Evolutionary conservation across 2,329 filamentous ascomycete species (phyloP).

Genomic region (Gremmenia infestans): DNA sequence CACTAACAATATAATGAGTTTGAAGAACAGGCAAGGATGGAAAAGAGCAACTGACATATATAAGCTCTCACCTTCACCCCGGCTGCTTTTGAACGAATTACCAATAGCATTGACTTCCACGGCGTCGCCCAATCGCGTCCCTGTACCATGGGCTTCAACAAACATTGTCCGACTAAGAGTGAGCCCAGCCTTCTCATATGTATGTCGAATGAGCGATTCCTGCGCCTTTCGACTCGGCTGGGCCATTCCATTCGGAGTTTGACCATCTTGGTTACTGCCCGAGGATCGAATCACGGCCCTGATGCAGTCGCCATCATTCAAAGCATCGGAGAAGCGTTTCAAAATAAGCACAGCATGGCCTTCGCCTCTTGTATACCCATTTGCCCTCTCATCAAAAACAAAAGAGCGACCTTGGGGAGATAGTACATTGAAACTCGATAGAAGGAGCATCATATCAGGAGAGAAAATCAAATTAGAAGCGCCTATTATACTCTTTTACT

Average conservation of each 20-base stretch:
- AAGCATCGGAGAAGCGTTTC: constrained; percentile 52
- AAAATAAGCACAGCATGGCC: constrained; percentile 52
- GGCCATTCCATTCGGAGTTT: constrained; percentile 45
- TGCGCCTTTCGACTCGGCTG: constrained; percentile 45
- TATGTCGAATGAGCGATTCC: neutral
- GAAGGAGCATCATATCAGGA: constrained; percentile 38
- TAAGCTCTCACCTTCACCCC: neutral
- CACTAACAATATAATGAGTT: neutral
- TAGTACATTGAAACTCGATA: constrained; percentile 22
- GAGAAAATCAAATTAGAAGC: constrained; percentile 47
- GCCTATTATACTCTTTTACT: constrained; percentile 44
- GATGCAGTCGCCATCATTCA: constrained; percentile 53
- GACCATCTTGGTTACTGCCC: constrained; percentile 49
- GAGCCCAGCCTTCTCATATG: constrained; percentile 4
- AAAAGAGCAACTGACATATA: too few relatives aligned
- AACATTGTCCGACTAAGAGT: neutral
- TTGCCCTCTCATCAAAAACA: constrained; percentile 51
- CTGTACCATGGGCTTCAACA: constrained; percentile 8
- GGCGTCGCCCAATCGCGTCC: neutral
- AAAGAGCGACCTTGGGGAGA: constrained; percentile 37
- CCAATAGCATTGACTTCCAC: neutral
- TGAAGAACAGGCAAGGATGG: too few relatives aligned
- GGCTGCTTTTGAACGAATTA: neutral
- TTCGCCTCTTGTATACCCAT: constrained; percentile 60
- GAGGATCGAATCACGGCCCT: constrained; percentile 49